A percentile compares a stretch with the other conserved stretches of the same genome.
Evolutionary conservation across 1,284 basidiomycete species (phyloP).

Genomic region (Puccinia brachypodii): DNA sequence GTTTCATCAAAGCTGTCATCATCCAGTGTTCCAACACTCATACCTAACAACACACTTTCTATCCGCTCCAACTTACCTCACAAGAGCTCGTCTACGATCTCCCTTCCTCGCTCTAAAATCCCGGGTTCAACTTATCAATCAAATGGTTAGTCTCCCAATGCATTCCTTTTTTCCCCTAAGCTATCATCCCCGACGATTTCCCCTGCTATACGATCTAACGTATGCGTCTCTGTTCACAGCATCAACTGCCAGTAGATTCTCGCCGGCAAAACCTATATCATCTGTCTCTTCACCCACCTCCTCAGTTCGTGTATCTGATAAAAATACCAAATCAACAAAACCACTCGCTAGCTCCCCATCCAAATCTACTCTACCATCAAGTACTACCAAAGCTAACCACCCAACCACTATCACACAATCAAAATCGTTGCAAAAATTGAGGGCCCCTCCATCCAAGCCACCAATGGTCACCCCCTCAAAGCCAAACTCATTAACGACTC

Average conservation of each 20-base stretch:
- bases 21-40: neutral
- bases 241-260: neutral
- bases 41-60: constrained; percentile 8
- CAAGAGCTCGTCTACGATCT: neutral
- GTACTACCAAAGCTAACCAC: neutral
- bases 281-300: neutral
- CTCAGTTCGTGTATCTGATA: neutral
- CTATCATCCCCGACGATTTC: neutral
- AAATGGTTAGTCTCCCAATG: neutral
- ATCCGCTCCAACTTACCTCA: neutral
- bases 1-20: neutral
- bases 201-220: neutral
- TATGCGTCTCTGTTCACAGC: neutral
- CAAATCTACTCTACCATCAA: neutral
- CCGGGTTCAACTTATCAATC: neutral
- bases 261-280: neutral
- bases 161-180: neutral
- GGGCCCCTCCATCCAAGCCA: neutral
- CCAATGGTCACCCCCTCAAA: constrained; percentile 3
- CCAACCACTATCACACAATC: neutral
- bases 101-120: neutral
- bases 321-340: neutral
- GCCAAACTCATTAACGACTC: neutral
- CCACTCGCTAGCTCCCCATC: neutral
- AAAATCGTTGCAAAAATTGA: neutral